Evolutionary conservation across 2,329 filamentous ascomycete genomes (phyloP).

Genomic region (Monosporascus cannonballus): DNA sequence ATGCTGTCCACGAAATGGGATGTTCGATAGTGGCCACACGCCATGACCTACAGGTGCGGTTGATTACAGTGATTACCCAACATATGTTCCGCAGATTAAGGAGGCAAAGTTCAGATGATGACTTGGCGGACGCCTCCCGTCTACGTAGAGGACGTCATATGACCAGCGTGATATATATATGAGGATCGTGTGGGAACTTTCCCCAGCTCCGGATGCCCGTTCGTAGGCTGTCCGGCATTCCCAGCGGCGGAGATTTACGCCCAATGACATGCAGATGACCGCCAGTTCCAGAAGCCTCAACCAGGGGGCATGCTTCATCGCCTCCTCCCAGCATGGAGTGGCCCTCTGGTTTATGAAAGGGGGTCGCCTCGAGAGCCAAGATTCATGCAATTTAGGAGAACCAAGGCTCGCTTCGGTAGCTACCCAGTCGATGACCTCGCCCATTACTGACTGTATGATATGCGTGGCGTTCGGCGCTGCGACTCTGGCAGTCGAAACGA

Average conservation of each 20-base stretch:
- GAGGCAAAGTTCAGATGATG: background rate
- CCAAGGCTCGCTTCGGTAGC: background rate
- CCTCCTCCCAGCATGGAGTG: background rate
- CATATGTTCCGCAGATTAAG: background rate
- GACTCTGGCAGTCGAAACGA: too few species aligned
- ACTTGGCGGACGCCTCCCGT: background rate
- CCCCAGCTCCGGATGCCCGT: background rate
- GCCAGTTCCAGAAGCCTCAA: background rate
- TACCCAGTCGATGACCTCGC: background rate
- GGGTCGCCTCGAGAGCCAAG: background rate
- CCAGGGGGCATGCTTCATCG: background rate
- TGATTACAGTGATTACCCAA: background rate
- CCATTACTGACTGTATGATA: background rate
- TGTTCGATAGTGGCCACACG: background rate
- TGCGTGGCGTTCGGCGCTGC: background rate
- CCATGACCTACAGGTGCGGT: background rate
- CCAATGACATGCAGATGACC: background rate
- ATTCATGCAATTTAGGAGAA: background rate
- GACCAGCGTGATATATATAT: background rate
- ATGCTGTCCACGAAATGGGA: background rate
- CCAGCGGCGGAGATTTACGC: background rate
- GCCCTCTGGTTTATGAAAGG: background rate
- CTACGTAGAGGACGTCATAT: background rate
- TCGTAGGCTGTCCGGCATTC: background rate
- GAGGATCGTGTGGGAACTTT: background rate